Percentiles rank a stretch among this genome's conserved stretches.
These are phyloP conservation scores for Garcia nutans DNA, from an alignment of 345 rosid species.

Conservation along the genomic window DNA sequence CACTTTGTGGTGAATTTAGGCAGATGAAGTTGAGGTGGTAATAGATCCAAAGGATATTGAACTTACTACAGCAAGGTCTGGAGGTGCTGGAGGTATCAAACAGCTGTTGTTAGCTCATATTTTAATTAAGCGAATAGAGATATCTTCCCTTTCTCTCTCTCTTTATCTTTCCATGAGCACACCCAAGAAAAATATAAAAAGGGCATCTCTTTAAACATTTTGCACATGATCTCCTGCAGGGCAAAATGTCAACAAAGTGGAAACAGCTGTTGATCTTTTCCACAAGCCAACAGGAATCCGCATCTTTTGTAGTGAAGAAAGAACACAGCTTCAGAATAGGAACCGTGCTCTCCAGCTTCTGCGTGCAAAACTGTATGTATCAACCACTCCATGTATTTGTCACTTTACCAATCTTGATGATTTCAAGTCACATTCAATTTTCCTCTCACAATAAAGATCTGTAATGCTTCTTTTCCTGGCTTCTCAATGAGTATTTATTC, in stretches of 20 bases:
- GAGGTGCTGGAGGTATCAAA: conserved; percentile 92
- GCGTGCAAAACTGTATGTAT: conserved; percentile 83
- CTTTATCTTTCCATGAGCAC: background rate
- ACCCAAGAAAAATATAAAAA: background rate
- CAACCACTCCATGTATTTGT: background rate
- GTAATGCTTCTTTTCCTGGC: background rate
- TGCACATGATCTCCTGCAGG: conserved; percentile 50
- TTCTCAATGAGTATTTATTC: background rate
- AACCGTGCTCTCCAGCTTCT: conserved; percentile 83
- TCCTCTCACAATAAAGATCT: background rate
- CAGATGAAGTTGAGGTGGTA: conserved; percentile 92
- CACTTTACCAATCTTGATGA: background rate
- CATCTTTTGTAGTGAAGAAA: conserved; percentile 94
- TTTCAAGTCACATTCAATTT: background rate
- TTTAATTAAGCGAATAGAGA: background rate
- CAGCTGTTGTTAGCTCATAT: background rate
- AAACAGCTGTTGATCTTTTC: conserved; percentile 91
- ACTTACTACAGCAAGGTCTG: conserved; percentile 92
- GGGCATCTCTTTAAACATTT: conserved; percentile 9
- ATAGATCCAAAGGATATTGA: conserved; percentile 95
- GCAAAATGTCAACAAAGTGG: conserved; percentile 96
- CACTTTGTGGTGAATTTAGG: conserved; percentile 44
- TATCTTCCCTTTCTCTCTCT: background rate
- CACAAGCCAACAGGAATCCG: conserved; percentile 95
- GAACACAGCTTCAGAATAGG: conserved; percentile 79